These are phyloP conservation scores for Aspergillus avenaceus DNA, from an alignment of 495 filamentous ascomycete genomes.

Conservation along the genomic window DNA sequence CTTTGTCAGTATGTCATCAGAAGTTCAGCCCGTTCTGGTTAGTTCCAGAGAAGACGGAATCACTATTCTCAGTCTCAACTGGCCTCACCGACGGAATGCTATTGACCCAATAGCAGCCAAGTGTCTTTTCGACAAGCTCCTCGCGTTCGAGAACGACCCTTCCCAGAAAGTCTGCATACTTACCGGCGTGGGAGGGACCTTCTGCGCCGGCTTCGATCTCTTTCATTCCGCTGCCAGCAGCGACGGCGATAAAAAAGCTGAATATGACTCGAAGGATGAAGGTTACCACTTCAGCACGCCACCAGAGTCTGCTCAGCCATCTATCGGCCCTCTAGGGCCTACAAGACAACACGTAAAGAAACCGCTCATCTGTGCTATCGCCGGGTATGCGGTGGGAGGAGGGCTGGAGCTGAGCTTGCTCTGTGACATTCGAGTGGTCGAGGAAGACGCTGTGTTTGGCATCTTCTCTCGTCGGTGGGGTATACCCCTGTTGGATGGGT, in stretches of 20 bases:
- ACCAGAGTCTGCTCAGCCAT: slow-evolving; percentile 20
- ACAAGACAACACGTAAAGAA: slow-evolving; percentile 36
- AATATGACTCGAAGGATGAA: background rate
- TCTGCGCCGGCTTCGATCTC: slow-evolving; percentile 46
- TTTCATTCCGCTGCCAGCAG: slow-evolving; percentile 32
- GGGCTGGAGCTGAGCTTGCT: slow-evolving; percentile 45
- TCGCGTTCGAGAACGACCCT: slow-evolving; percentile 38
- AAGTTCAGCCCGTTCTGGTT: background rate
- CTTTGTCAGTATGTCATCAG: background rate
- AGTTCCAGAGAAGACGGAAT: slow-evolving; percentile 28
- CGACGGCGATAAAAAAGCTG: background rate
- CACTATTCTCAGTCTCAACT: slow-evolving; percentile 42
- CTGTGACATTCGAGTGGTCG: slow-evolving; percentile 42
- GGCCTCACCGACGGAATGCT: slow-evolving; percentile 34
- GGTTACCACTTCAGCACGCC: slow-evolving; percentile 6
- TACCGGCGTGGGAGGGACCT: slow-evolving; percentile 29
- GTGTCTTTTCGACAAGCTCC: slow-evolving; percentile 35
- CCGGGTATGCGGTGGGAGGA: slow-evolving; percentile 47
- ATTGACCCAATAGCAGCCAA: slow-evolving; percentile 34
- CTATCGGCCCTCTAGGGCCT: slow-evolving; percentile 41
- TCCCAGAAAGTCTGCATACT: slow-evolving; percentile 45
- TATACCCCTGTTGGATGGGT: slow-evolving; percentile 47
- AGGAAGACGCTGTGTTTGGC: slow-evolving; percentile 45
- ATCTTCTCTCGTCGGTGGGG: slow-evolving; percentile 49
- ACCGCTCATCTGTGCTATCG: slow-evolving; percentile 40